Percentiles rank a stretch among this genome's conserved stretches.
These are phyloP conservation scores for Penicillium sp. DNA, from an alignment of 2,329 filamentous ascomycete genomes.

Conservation along the genomic window DNA sequence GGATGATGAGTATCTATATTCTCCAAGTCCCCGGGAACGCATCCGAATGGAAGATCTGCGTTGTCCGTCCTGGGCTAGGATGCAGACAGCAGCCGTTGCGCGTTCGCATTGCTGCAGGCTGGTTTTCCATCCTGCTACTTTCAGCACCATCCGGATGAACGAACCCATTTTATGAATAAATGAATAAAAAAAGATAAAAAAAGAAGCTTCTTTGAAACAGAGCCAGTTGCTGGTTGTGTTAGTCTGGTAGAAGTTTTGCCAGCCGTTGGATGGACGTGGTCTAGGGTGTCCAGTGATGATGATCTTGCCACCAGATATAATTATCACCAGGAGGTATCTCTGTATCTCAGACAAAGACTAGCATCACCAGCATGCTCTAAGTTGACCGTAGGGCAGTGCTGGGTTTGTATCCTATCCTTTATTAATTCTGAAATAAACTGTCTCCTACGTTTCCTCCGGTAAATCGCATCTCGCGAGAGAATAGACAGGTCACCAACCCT, in stretches of 20 bases:
- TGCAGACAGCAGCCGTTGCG: slow-evolving; percentile 13
- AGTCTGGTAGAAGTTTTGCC: background rate
- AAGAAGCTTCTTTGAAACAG: slow-evolving; percentile 29
- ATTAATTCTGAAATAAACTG: slow-evolving; percentile 2
- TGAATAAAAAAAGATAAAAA: too few species aligned
- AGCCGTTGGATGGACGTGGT: background rate
- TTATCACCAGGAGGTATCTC: too few species aligned
- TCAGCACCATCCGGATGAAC: slow-evolving; percentile 27
- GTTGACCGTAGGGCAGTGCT: too few species aligned
- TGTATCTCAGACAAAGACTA: too few species aligned
- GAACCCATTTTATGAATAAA: slow-evolving; percentile 22
- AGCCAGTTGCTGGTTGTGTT: slow-evolving; percentile 5
- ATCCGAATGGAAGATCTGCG: slow-evolving; percentile 1
- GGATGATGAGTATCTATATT: background rate
- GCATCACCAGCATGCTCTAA: too few species aligned
- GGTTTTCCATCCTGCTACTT: slow-evolving; percentile 22
- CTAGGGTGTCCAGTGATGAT: background rate
- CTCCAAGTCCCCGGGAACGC: background rate
- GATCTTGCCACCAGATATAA: background rate
- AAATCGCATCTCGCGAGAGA: slow-evolving; percentile 14
- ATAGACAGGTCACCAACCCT: slow-evolving; percentile 19
- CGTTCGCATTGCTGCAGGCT: slow-evolving; percentile 26
- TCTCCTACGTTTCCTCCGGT: slow-evolving; percentile 5
- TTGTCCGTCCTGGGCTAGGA: slow-evolving; percentile 5
- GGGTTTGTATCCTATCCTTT: background rate